These are phyloP conservation scores for Moesziomyces sp. DNA, from an alignment of 1,284 basidiomycete genomes.

Conservation along the genomic window DNA sequence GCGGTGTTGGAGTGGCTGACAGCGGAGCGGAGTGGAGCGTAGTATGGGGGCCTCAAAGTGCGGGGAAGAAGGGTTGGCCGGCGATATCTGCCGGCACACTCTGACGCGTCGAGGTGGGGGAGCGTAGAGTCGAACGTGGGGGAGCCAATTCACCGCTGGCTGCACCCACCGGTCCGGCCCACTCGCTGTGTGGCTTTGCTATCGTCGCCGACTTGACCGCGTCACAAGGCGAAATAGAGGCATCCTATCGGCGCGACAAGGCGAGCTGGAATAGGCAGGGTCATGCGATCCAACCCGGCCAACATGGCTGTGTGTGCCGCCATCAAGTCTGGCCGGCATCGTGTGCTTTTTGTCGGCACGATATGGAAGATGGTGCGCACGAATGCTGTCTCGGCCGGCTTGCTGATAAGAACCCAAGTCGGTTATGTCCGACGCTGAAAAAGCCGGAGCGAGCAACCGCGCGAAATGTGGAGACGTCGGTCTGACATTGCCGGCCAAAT, in stretches of 20 bases:
- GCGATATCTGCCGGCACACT: constrained; percentile 1
- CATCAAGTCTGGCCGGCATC: too few species aligned
- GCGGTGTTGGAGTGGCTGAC: too few species aligned
- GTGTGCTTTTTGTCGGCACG: too few species aligned
- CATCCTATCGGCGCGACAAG: neutral
- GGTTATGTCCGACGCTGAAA: neutral
- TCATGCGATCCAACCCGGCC: neutral
- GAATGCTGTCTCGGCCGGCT: neutral
- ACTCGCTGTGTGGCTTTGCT: too few species aligned
- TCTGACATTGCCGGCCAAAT: neutral
- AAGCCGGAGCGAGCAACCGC: neutral
- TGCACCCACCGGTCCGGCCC: neutral
- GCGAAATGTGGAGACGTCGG: neutral
- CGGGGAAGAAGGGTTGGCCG: constrained; percentile 11
- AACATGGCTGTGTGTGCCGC: too few species aligned
- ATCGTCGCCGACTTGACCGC: too few species aligned
- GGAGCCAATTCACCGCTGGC: constrained; percentile 5
- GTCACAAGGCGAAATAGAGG: neutral
- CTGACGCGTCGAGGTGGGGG: constrained; percentile 2
- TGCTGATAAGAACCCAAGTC: neutral
- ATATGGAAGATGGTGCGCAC: too few species aligned
- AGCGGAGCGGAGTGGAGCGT: neutral
- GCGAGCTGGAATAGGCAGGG: too few species aligned
- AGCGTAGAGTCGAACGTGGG: constrained; percentile 2
- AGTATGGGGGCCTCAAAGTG: neutral